A percentile compares a stretch with the other conserved stretches of the same genome.
These are phyloP conservation scores for Postia placenta DNA, from an alignment of 768 basidiomycete species.

Conservation along the genomic window DNA sequence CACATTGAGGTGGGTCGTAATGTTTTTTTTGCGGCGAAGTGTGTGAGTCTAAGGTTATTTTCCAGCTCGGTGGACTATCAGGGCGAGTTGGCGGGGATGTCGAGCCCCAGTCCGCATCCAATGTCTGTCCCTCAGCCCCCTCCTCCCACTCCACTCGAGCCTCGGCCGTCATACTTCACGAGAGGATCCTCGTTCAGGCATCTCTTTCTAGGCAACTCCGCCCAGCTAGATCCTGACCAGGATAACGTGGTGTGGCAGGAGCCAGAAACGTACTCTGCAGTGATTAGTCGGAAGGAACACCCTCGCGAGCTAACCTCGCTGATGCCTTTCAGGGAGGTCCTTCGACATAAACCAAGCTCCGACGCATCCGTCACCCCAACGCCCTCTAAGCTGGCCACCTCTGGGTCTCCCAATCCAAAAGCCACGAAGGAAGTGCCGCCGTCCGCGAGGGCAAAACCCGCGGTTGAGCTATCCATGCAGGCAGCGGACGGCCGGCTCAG, in stretches of 20 bases:
- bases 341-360: constrained; percentile 45
- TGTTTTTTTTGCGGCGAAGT: not conserved
- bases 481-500: constrained; percentile 46
- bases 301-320: constrained; percentile 50
- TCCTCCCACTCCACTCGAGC: constrained; percentile 18
- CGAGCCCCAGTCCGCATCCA: constrained; percentile 2
- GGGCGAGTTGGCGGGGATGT: constrained; percentile 30
- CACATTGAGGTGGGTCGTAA: constrained; percentile 50
- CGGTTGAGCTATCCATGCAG: constrained; percentile 46
- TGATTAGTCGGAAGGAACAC: constrained; percentile 58
- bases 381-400: constrained; percentile 17
- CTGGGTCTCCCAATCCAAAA: constrained; percentile 14
- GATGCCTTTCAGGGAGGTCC: constrained; percentile 53
- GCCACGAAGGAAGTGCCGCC: constrained; percentile 24
- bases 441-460: constrained; percentile 51
- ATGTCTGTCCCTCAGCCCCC: constrained; percentile 14
- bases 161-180: constrained; percentile 43
- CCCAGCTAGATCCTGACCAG: constrained; percentile 53
- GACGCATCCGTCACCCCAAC: constrained; percentile 22
- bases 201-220: constrained; percentile 33
- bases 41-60: too few relatives aligned
- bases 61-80: constrained; percentile 57
- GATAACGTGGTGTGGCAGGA: constrained; percentile 55
- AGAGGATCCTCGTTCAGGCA: constrained; percentile 43
- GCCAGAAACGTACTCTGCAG: constrained; percentile 53